These are phyloP conservation scores for Cetraspora pellucida DNA, from an alignment of 192 early-diverging fungal species.

Conservation along the genomic window DNA sequence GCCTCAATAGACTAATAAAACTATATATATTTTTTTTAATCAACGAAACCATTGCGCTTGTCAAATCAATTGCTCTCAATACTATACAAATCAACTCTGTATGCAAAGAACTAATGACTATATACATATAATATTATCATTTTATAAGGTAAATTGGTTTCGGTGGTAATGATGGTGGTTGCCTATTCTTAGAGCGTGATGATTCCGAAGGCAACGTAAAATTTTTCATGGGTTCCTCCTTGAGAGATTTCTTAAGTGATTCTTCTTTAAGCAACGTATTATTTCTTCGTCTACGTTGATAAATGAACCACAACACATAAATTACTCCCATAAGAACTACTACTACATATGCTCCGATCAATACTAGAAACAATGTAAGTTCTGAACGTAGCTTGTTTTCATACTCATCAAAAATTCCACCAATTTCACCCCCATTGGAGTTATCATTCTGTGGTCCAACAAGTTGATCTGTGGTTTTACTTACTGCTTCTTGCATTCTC, in stretches of 20 bases:
- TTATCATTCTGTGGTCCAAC: neutral
- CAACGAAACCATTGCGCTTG: no score
- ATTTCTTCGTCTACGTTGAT: conserved; percentile 1
- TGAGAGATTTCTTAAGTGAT: neutral
- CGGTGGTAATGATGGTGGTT: conserved; percentile 2
- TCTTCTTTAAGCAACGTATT: neutral
- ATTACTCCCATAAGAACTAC: no score
- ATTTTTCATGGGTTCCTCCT: no score
- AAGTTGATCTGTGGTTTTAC: neutral
- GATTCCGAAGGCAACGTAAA: no score
- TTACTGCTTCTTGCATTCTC: conserved; percentile 15
- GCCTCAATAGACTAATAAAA: no score
- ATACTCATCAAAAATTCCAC: conserved; percentile 18
- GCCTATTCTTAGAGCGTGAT: neutral
- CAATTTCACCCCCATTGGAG: conserved; percentile 29
- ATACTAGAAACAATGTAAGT: no score
- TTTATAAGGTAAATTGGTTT: neutral
- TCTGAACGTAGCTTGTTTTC: neutral
- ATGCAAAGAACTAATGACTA: no score
- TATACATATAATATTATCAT: no score
- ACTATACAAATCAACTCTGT: no score
- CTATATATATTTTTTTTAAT: no score
- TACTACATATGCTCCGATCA: no score
- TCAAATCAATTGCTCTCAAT: no score
- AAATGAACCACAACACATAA: conserved; percentile 20